phyloP scores from a whole-genome alignment of 352 stramenopile species.

The Phytophthora cajani region DNA sequence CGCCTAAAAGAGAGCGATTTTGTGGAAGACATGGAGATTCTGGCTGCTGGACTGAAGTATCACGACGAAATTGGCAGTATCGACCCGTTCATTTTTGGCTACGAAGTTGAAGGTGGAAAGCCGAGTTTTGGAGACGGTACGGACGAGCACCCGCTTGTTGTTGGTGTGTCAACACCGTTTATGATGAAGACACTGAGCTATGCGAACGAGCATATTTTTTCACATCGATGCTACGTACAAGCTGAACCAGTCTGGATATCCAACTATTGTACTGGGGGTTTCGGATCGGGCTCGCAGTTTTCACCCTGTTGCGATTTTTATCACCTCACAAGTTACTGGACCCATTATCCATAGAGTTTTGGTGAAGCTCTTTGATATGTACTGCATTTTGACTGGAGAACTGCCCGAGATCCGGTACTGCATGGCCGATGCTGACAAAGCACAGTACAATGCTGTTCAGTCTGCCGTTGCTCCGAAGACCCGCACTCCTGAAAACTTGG shows the following conservation, averaged over 20 bases:
- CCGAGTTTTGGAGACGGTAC: conserved; percentile 5
- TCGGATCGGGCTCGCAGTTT: neutral
- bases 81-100: neutral
- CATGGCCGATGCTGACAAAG: neutral
- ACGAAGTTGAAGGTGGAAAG: neutral
- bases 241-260: conserved; percentile 15
- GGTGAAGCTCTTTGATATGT: neutral
- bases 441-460: neutral
- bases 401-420: neutral
- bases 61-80: neutral
- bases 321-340: neutral
- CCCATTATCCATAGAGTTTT: neutral
- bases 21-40: conserved; percentile 5
- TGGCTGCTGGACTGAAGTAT: neutral
- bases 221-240: conserved; percentile 13
- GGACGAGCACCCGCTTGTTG: conserved; percentile 1
- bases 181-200: neutral
- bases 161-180: conserved; percentile 3
- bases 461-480: neutral
- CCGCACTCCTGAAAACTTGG: neutral
- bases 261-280: neutral
- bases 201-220: neutral
- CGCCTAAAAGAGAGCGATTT: neutral
- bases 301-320: neutral
- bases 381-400: neutral